These are phyloP conservation scores for Golubevia pallescens DNA, from an alignment of 1,284 basidiomycete genomes.

Conservation along the genomic window DNA sequence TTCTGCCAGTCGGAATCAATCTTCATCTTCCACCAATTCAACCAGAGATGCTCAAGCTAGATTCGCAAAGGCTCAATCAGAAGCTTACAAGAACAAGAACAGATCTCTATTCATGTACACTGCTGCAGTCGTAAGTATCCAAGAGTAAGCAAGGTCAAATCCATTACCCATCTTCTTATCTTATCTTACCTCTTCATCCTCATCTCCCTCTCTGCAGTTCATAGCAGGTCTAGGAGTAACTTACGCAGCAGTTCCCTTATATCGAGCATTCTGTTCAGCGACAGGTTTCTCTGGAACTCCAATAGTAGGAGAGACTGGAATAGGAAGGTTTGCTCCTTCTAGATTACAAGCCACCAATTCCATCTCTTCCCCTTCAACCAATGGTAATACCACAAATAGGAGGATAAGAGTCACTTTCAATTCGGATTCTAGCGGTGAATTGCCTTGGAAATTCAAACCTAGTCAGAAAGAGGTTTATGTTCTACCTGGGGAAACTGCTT, in stretches of 20 bases:
- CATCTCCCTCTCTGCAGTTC: constrained; percentile 24
- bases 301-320: constrained; percentile 20
- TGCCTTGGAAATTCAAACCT: constrained; percentile 60
- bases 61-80: constrained; percentile 1
- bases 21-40: neutral
- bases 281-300: constrained; percentile 60
- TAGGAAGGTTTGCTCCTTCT: neutral
- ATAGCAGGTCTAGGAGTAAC: constrained; percentile 47
- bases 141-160: no score
- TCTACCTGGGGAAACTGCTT: constrained; percentile 58
- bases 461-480: constrained; percentile 60
- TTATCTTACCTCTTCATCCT: neutral
- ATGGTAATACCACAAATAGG: constrained; percentile 28
- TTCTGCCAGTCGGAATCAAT: neutral
- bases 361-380: neutral
- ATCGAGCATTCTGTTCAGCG: constrained; percentile 60
- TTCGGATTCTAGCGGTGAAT: constrained; percentile 47
- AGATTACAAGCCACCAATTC: neutral
- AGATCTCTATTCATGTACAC: constrained; percentile 39
- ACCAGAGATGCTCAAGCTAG: neutral
- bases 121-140: neutral
- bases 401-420: constrained; percentile 61
- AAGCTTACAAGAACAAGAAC: constrained; percentile 33
- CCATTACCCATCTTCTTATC: neutral
- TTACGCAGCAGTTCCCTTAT: constrained; percentile 60